Evolutionary conservation across 78 protist genomes (phyloP).

Genomic region (Monocercomonoides exilis): DNA sequence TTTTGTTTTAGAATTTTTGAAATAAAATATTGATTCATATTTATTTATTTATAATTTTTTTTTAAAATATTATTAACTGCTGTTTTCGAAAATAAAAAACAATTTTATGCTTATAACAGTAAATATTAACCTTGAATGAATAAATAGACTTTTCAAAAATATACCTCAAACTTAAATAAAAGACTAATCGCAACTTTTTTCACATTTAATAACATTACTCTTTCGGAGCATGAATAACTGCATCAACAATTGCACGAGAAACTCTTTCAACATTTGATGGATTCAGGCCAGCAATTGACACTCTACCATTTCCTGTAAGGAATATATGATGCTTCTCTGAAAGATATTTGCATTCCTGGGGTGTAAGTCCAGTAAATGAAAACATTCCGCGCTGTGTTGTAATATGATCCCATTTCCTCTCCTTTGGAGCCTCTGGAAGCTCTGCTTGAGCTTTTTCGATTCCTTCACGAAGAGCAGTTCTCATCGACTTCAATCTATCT

Average conservation of each 20-base stretch:
- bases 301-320: slow-evolving; percentile 82
- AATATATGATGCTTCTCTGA: slow-evolving; percentile 55
- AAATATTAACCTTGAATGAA: too few species aligned
- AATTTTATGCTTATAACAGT: too few species aligned
- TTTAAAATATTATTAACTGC: too few species aligned
- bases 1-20: too few species aligned
- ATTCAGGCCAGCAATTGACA: slow-evolving; percentile 78
- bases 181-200: too few species aligned
- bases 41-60: too few species aligned
- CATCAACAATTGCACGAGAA: neutral
- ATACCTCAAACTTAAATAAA: too few species aligned
- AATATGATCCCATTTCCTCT: slow-evolving; percentile 84
- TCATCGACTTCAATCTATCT: slow-evolving; percentile 65
- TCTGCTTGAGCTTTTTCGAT: slow-evolving; percentile 15
- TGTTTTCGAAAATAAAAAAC: too few species aligned
- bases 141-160: too few species aligned
- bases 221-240: too few species aligned
- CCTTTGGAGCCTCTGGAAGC: neutral
- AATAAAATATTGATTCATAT: too few species aligned
- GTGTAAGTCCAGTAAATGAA: slow-evolving; percentile 73
- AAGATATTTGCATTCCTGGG: slow-evolving; percentile 16
- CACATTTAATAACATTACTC: too few species aligned
- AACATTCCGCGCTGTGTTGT: slow-evolving; percentile 96
- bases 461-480: slow-evolving; percentile 50
- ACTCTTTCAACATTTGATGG: slow-evolving; percentile 19